Evolutionary conservation across 306 rosid genomes (phyloP), one percentile per base, ranked within the genome.

Genomic region (Neltuma alba): DNA sequence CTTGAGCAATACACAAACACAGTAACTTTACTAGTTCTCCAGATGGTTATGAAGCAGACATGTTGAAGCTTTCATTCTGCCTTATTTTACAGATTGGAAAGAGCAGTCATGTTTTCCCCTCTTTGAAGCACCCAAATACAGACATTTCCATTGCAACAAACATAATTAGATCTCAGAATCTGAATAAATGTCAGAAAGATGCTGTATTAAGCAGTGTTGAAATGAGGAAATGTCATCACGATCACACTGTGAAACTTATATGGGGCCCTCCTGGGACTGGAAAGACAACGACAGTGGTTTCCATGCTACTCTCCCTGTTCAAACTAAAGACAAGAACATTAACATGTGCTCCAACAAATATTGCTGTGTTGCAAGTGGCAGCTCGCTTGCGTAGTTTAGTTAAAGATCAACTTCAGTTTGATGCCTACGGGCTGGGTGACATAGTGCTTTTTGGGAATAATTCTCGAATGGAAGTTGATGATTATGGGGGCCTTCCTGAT

Each of bases 261-360:
- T 88, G 93, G 92, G 96, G 96, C 0, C 93, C 93, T 52, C 96
- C 93, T 0, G 89, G 90, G 18, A 89, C 93, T 0, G 93, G 90
- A 1, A 89, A 89, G 78, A 91, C 96, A 7, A 91, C 86, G 78
- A 91, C 92, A 0, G 84, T 86, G 7, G 89, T 84, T 41, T 75
- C 48, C n/a, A 50, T 88, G 9, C 68, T 91, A 4, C 52, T 77
- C 25, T 60, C 66, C 14, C 74, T 89, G 0, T 84, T 81, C 20
- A 80, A 31, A 64, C 48, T 65, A 23, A 85, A 80, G 58, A 77
- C 71, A 55, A 84, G 89, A 80, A 88, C 92, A 66, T 61, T 91
- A 11, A 85, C 88, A 31, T 86, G 92, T 65, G 87, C 96, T 70
- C 93, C 96, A 4, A 91, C 92, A 2, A 91, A 89, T 70, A 84